phyloP scores from a whole-genome alignment of 257 asterid genomes.

The Cordia subcordata region DNA sequence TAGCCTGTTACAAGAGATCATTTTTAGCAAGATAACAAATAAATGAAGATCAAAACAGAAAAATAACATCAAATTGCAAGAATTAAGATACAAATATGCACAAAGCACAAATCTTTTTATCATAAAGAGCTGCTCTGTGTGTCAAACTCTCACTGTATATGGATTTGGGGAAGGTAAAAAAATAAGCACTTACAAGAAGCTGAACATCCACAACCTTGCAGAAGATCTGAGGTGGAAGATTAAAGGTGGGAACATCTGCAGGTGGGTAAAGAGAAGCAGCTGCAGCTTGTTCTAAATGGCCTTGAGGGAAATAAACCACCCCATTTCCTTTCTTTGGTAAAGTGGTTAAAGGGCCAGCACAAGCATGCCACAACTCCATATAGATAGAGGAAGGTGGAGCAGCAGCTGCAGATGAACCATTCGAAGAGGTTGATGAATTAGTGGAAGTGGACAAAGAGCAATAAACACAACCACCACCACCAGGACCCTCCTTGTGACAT shows the following conservation, averaged over 20 bases:
- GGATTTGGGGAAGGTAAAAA: slow-evolving; percentile 8
- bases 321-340: slow-evolving; percentile 83
- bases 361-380: slow-evolving; percentile 93
- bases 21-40: not conserved
- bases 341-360: slow-evolving; percentile 92
- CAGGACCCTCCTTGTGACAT: slow-evolving; percentile 22
- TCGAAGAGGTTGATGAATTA: slow-evolving; percentile 58
- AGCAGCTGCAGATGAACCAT: slow-evolving; percentile 43
- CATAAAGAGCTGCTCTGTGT: too few relatives aligned
- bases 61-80: too few relatives aligned
- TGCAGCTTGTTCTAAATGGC: slow-evolving; percentile 81
- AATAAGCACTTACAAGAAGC: slow-evolving; percentile 58
- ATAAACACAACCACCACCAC: slow-evolving; percentile 36
- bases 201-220: slow-evolving; percentile 79
- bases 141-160: too few relatives aligned
- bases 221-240: slow-evolving; percentile 87
- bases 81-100: too few relatives aligned
- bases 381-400: slow-evolving; percentile 54
- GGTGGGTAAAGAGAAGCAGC: slow-evolving; percentile 63
- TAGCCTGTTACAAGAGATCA: slow-evolving; percentile 54
- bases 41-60: too few relatives aligned
- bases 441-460: slow-evolving; percentile 44
- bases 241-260: slow-evolving; percentile 65
- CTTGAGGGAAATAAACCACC: slow-evolving; percentile 95
- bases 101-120: too few relatives aligned